phyloP scores from a whole-genome alignment of 202 grass and related monocot genomes.

The Zoysia matrella region DNA sequence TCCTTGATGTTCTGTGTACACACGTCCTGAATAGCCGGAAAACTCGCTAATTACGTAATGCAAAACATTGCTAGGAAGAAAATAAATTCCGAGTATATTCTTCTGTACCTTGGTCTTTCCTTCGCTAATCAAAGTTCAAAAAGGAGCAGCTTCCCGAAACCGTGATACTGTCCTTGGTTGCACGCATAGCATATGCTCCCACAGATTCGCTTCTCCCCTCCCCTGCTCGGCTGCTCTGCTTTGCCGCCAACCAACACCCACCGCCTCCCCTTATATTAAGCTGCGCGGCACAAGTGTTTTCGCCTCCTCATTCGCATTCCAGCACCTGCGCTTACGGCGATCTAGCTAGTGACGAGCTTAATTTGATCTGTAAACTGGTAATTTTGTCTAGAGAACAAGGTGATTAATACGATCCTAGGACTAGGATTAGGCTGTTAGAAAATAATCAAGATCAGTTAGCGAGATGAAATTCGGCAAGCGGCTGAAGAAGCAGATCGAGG shows the following conservation, averaged over 20 bases:
- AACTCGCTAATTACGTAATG: too few relatives aligned
- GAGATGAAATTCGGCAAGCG: conserved; percentile 94
- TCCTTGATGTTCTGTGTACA: too few relatives aligned
- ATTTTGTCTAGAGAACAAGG: not conserved
- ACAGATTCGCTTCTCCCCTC: conserved; percentile 58
- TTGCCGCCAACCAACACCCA: conserved; percentile 19
- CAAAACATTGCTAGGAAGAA: too few relatives aligned
- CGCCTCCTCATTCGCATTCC: conserved; percentile 12
- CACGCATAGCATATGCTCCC: conserved; percentile 71
- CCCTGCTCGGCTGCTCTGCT: not conserved
- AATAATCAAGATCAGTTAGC: not conserved
- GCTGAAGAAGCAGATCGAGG: conserved; percentile 84
- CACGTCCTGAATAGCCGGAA: too few relatives aligned
- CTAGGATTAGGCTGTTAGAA: not conserved
- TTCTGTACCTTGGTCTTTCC: too few relatives aligned
- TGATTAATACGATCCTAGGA: not conserved
- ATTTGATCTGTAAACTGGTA: not conserved
- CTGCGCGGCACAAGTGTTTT: not conserved
- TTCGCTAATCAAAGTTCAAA: too few relatives aligned
- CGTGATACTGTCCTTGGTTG: not conserved
- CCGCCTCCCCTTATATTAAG: conserved; percentile 32
- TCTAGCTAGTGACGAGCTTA: not conserved
- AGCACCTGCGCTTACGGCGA: not conserved
- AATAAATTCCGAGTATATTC: too few relatives aligned
- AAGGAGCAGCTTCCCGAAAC: not conserved